These are phyloP conservation scores for Phaeodactylum tricornutum DNA, from an alignment of 108 stramenopile genomes.

Conservation along the genomic window DNA sequence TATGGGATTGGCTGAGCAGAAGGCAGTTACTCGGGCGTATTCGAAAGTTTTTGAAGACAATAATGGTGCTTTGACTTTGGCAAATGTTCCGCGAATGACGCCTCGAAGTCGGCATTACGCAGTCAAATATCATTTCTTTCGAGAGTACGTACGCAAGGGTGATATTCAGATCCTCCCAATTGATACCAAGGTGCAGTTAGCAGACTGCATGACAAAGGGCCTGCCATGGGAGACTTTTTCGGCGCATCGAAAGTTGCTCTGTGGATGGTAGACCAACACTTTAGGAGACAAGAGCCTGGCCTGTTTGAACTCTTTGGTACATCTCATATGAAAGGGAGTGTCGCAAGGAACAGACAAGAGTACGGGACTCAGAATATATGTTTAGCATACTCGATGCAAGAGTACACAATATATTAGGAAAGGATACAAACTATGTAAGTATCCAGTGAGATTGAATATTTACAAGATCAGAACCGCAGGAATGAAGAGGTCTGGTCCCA, in stretches of 20 bases:
- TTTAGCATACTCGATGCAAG: too few species aligned
- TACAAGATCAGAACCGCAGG: too few species aligned
- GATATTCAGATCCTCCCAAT: neutral
- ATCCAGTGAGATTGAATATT: too few species aligned
- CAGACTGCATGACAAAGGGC: constrained; percentile 4
- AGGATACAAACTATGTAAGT: too few species aligned
- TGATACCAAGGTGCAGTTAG: constrained; percentile 1
- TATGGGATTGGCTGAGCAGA: neutral
- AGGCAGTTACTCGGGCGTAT: neutral
- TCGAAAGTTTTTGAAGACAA: constrained; percentile 31
- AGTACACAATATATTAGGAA: too few species aligned
- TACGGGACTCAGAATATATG: too few species aligned
- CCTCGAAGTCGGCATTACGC: neutral
- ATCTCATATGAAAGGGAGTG: too few species aligned
- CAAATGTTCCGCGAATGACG: constrained; percentile 1
- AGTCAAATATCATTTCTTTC: constrained; percentile 4
- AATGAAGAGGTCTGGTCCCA: too few species aligned
- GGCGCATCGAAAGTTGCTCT: neutral
- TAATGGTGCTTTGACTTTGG: constrained; percentile 3
- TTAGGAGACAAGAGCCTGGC: too few species aligned
- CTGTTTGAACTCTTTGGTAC: too few species aligned
- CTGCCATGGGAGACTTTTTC: neutral
- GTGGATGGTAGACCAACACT: neutral
- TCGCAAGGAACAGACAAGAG: too few species aligned
- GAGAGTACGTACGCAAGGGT: neutral